Evolutionary conservation across 345 rosid species (phyloP), one percentile per base, ranked within the genome.

Genomic region (rapeseed (Brassica napus)): DNA sequence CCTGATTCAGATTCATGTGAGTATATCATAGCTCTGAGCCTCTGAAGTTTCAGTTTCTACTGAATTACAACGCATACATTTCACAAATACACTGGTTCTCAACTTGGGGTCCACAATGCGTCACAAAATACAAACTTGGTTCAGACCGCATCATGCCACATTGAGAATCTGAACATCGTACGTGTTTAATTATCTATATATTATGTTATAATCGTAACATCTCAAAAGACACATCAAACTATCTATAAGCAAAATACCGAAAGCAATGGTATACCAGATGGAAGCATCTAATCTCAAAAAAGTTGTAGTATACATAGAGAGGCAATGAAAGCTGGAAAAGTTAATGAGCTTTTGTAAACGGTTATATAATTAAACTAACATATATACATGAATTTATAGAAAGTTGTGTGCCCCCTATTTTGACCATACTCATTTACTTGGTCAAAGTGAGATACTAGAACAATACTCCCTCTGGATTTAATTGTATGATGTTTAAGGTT

Each of bases 371-470:
- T 26, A 26, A 26, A 26, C 3, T 26, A 26, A 26, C 30, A 26
- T 26, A 26, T 26, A 26, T 31, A 32, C 32, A 18, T 70, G 12
- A 21, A 57, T 37, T 18, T 26, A 18, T 15, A 6, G 4, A 66
- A 57, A 39, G 23, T 68, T 47, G 15, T 77, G 65, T 64, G 81
- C 67, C 81, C 8, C 72, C 60, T 71, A 37, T 28, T 65, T 72
- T 71, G 81, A 78, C 81, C 26, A 71, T 4, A 30, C 39, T 49
- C 63, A 69, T 77, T 76, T 62, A 63, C 70, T 60, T 60, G 2
- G 75, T 77, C 75, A 49, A 71, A 63, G 55, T 70, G 16, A 69
- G 63, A 23, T 23, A 62, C 16, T 1, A 14, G 4, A 68, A 42
- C 57, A 28, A 39, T 9, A n/a, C n/a, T n/a, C n/a, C n/a, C n/a